Conservation (phyloP, 805 yeast species). For the Scheffersomyces lignosus region DNA sequence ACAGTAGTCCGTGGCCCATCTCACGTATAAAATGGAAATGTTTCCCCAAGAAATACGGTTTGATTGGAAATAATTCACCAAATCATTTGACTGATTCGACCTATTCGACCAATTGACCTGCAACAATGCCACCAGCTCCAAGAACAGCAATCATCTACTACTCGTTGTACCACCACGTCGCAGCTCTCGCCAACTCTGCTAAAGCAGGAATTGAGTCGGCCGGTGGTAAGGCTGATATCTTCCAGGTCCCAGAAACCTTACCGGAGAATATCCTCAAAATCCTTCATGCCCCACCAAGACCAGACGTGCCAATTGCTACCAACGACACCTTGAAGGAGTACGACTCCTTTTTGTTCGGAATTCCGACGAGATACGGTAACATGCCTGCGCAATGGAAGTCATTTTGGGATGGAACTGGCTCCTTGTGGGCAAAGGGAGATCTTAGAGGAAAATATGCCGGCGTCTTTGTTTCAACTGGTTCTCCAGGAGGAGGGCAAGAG, state of each 20-base stretch:
- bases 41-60: too few relatives aligned
- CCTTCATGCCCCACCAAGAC: conserved; percentile 59
- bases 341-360: conserved; percentile 27
- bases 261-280: conserved; percentile 51
- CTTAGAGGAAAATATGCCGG: conserved; percentile 25
- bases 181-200: conserved; percentile 62
- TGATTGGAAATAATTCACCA: too few relatives aligned
- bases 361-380: conserved; percentile 27
- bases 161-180: conserved; percentile 78
- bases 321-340: conserved; percentile 19
- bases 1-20: too few relatives aligned
- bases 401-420: conserved; percentile 26
- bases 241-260: conserved; percentile 74
- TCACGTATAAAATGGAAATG: too few relatives aligned
- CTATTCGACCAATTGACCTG: too few relatives aligned
- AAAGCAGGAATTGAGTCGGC: conserved; percentile 67
- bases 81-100: too few relatives aligned
- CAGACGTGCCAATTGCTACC: conserved; percentile 22
- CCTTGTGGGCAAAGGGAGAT: conserved; percentile 22
- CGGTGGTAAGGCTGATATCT: conserved; percentile 66
- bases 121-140: conserved; percentile 16
- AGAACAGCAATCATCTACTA: conserved; percentile 49
- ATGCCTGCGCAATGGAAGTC: conserved; percentile 23
- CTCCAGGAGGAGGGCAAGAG: conserved; percentile 27
- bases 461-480: conserved; percentile 23